phyloP scores from a whole-genome alignment of 176 grass and related monocot species.

The Hsuehochloa calcarea region DNA sequence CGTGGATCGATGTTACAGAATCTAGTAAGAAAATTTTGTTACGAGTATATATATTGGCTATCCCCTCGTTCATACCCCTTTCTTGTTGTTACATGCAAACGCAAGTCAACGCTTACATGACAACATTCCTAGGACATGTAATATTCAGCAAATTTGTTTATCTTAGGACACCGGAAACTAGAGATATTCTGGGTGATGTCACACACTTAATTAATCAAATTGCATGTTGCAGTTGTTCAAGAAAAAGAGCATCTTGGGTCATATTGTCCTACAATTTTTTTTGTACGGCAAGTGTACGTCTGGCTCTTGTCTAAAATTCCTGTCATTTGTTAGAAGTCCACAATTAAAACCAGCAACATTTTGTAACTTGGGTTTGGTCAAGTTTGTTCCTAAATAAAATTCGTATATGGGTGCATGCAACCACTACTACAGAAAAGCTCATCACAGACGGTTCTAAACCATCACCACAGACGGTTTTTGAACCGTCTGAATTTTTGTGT shows the following conservation, averaged over 20 bases:
- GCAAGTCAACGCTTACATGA: conserved; percentile 6
- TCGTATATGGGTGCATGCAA: not conserved
- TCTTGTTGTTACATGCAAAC: conserved; percentile 22
- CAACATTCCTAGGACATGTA: not conserved
- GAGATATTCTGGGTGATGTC: not conserved
- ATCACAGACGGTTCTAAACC: too few relatives aligned
- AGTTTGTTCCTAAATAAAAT: not conserved
- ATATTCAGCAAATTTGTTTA: not conserved
- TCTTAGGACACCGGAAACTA: not conserved
- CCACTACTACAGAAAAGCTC: too few relatives aligned
- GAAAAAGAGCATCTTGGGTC: not conserved
- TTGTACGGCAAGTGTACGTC: not conserved
- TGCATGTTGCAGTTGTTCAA: not conserved
- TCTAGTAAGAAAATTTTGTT: not conserved
- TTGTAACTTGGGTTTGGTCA: not conserved
- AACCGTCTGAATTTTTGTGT: too few relatives aligned
- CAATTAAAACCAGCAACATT: not conserved
- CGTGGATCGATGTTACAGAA: not conserved
- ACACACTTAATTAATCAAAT: not conserved
- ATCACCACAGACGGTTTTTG: too few relatives aligned
- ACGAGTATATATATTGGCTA: not conserved
- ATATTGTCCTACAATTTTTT: not conserved
- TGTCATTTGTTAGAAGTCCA: not conserved
- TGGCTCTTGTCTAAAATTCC: not conserved
- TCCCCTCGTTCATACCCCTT: not conserved